Percentiles rank a stretch among this genome's conserved stretches.
These are phyloP conservation scores for Leccinellum luteum DNA, from an alignment of 768 basidiomycete species.

Conservation along the genomic window DNA sequence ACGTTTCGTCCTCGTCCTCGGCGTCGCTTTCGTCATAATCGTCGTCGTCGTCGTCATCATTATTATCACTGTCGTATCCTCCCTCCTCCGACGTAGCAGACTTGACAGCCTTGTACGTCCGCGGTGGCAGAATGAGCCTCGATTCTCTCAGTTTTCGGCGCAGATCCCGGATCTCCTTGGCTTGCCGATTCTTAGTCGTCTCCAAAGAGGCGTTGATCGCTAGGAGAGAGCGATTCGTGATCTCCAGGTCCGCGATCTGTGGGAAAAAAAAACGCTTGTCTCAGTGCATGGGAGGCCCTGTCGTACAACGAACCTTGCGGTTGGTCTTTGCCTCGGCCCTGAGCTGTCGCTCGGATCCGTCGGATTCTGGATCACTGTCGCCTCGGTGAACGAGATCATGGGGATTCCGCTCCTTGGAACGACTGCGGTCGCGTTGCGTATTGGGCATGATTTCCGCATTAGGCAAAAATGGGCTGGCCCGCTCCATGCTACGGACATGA, in stretches of 20 bases:
- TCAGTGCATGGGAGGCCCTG: no score
- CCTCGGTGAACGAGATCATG: slow-evolving; percentile 11
- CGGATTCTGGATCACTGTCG: slow-evolving; percentile 35
- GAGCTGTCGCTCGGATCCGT: slow-evolving; percentile 49
- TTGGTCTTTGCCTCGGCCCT: slow-evolving; percentile 79
- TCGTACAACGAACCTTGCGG: slow-evolving; percentile 59
- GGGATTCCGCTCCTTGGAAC: slow-evolving; percentile 19
- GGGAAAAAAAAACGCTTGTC: background rate
- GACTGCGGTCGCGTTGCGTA: slow-evolving; percentile 17
- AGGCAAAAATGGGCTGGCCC: slow-evolving; percentile 15
- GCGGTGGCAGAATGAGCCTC: slow-evolving; percentile 72
- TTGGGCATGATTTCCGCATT: slow-evolving; percentile 13
- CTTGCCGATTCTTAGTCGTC: slow-evolving; percentile 73
- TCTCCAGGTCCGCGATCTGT: slow-evolving; percentile 90
- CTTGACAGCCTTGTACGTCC: slow-evolving; percentile 53
- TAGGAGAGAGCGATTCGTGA: slow-evolving; percentile 82
- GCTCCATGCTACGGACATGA: slow-evolving; percentile 35
- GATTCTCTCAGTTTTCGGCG: slow-evolving; percentile 81
- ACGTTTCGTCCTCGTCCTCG: slow-evolving; percentile 42
- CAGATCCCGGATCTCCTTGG: slow-evolving; percentile 82
- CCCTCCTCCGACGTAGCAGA: slow-evolving; percentile 43
- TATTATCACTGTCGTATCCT: slow-evolving; percentile 40
- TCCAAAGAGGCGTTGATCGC: slow-evolving; percentile 84
- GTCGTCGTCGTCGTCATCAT: slow-evolving; percentile 35
- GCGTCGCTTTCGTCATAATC: slow-evolving; percentile 40